Evolutionary conservation across 2,329 filamentous ascomycete genomes (phyloP).

Genomic region (Colletotrichum sp.): DNA sequence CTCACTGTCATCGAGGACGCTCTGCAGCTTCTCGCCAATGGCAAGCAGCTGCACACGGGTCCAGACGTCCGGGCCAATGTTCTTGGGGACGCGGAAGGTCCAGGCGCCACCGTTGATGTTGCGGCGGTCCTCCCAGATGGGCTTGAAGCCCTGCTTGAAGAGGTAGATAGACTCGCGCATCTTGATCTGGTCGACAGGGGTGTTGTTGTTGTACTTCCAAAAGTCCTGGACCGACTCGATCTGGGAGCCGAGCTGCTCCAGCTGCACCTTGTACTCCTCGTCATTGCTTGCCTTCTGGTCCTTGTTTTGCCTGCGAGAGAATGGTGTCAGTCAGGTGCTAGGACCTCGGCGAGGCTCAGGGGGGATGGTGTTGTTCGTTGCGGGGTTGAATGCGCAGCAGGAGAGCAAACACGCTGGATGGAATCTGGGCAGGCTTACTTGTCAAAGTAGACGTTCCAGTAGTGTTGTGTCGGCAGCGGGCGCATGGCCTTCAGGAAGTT

Average conservation of each 20-base stretch:
- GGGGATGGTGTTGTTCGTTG: not conserved
- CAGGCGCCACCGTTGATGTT: slow-evolving; percentile 87
- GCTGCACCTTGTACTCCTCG: slow-evolving; percentile 54
- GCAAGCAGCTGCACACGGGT: slow-evolving; percentile 81
- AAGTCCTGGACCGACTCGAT: slow-evolving; percentile 87
- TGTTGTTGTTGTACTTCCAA: slow-evolving; percentile 84
- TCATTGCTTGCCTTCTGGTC: slow-evolving; percentile 44
- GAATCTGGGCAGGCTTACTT: slow-evolving; percentile 41
- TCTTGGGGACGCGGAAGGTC: slow-evolving; percentile 90
- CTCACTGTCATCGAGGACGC: slow-evolving; percentile 72
- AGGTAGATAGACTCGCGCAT: slow-evolving; percentile 80
- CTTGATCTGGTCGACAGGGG: slow-evolving; percentile 76
- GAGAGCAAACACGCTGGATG: not conserved
- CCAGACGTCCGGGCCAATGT: slow-evolving; percentile 76
- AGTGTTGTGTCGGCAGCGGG: slow-evolving; percentile 78
- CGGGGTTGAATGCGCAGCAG: not conserved
- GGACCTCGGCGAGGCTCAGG: not conserved
- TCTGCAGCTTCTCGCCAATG: slow-evolving; percentile 81
- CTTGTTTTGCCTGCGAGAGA: slow-evolving; percentile 43
- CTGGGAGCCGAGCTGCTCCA: slow-evolving; percentile 67
- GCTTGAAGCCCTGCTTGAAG: slow-evolving; percentile 79
- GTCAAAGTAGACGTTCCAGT: slow-evolving; percentile 77
- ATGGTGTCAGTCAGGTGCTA: not conserved
- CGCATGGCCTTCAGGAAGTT: slow-evolving; percentile 80
- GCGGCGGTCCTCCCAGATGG: slow-evolving; percentile 84